Percentiles rank a stretch among this genome's conserved stretches.
Conservation (phyloP, 805 yeast species). For the Metschnikowia matae region DNA sequence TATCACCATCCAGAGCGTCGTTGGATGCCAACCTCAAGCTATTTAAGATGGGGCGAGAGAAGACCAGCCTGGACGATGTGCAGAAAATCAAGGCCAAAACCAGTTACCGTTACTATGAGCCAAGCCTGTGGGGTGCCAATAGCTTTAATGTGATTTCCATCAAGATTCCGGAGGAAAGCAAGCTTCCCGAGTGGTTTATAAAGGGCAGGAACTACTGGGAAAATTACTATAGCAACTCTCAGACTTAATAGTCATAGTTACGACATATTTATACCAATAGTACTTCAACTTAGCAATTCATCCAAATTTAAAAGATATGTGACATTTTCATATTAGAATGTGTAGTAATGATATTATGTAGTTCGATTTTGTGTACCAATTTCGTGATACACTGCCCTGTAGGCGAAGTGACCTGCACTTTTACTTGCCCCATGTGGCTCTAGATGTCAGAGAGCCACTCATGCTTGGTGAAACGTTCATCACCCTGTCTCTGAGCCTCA, state of each 20-base stretch:
- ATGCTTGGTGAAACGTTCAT: conserved; percentile 9
- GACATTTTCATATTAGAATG: too few species aligned
- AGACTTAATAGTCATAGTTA: not conserved
- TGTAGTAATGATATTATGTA: too few species aligned
- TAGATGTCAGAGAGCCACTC: conserved; percentile 7
- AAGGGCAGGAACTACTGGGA: conserved; percentile 68
- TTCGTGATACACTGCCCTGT: not conserved
- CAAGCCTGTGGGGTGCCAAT: conserved; percentile 31
- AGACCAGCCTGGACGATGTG: conserved; percentile 10
- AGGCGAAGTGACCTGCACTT: conserved; percentile 2
- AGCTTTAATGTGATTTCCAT: conserved; percentile 40
- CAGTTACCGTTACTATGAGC: conserved; percentile 41
- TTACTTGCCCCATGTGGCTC: conserved; percentile 26
- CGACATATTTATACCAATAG: not conserved
- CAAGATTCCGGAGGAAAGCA: conserved; percentile 56
- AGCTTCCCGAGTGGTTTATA: conserved; percentile 74
- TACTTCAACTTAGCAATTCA: too few species aligned
- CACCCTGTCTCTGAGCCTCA: conserved; percentile 17
- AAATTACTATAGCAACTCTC: conserved; percentile 11
- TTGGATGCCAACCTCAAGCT: conserved; percentile 14
- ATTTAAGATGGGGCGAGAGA: conserved; percentile 10
- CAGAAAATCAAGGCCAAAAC: conserved; percentile 18
- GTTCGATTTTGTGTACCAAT: too few species aligned
- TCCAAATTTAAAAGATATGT: too few species aligned
- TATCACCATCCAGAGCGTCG: conserved; percentile 14